Percentiles rank a stretch among this genome's conserved stretches.
Conservation (phyloP, 768 basidiomycete species). For the Trametes cinnabarina region DNA sequence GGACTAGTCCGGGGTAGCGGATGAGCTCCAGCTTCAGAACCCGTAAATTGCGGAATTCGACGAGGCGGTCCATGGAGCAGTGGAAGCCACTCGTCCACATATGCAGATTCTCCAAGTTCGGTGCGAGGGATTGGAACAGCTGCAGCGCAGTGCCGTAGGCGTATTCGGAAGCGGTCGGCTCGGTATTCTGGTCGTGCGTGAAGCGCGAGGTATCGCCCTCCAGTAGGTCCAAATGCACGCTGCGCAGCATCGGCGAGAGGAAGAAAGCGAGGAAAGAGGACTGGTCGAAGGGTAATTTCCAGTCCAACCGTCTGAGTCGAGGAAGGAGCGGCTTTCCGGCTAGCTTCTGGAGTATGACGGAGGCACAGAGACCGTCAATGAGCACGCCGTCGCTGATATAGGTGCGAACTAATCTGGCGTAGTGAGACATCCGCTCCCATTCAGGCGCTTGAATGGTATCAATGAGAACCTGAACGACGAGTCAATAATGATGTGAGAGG, state of each 20-base stretch:
- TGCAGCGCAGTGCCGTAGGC: not conserved
- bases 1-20: not conserved
- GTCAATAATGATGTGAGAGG: not conserved
- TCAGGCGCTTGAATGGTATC: not conserved
- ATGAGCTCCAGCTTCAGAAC: not conserved
- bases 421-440: not conserved
- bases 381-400: not conserved
- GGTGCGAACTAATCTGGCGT: not conserved
- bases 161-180: not conserved
- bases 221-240: not conserved
- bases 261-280: not conserved
- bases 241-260: conserved; percentile 3
- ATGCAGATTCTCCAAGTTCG: not conserved
- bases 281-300: not conserved
- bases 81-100: not conserved
- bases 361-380: not conserved
- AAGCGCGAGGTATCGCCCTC: not conserved
- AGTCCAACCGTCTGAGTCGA: not conserved
- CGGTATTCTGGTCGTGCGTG: not conserved
- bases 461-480: not conserved
- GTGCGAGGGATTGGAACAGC: not conserved
- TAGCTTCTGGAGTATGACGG: not conserved
- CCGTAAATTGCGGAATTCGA: not conserved
- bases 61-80: not conserved
- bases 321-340: not conserved